These are phyloP conservation scores for Exophiala lecanii-corni DNA, from an alignment of 2,329 filamentous ascomycete genomes.

Conservation along the genomic window DNA sequence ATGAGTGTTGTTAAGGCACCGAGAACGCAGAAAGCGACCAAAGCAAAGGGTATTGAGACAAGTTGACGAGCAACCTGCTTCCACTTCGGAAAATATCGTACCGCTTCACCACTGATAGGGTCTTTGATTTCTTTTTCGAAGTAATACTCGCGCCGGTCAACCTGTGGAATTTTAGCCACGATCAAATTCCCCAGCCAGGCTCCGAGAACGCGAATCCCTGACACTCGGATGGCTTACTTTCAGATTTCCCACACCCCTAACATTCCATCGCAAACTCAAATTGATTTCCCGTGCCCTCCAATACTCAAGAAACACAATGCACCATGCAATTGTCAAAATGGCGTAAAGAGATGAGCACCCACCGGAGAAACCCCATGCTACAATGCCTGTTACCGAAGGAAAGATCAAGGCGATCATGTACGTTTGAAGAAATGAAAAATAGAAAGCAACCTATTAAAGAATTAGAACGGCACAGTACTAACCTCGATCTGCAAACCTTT, in stretches of 20 bases:
- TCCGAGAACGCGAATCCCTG: too few species aligned
- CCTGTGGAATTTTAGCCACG: not conserved
- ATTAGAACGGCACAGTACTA: too few species aligned
- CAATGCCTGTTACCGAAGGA: not conserved
- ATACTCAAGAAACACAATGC: constrained; percentile 4
- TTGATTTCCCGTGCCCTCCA: constrained; percentile 2
- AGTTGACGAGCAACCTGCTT: constrained; percentile 2
- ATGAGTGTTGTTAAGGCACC: not conserved
- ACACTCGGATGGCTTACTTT: constrained; percentile 1
- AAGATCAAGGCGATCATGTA: constrained; percentile 2
- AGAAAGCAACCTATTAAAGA: not conserved
- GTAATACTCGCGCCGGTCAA: not conserved
- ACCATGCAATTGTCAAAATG: not conserved
- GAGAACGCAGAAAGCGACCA: not conserved
- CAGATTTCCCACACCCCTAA: not conserved
- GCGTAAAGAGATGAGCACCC: not conserved
- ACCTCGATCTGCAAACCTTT: not conserved
- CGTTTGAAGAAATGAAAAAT: not conserved
- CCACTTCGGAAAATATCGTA: not conserved
- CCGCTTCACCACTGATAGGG: not conserved
- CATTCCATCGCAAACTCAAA: constrained; percentile 1
- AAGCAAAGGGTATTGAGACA: not conserved
- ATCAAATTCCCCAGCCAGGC: too few species aligned
- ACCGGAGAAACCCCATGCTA: not conserved
- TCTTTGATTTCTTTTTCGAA: constrained; percentile 1